Conservation (phyloP, 176 grass and related monocot genomes). For the Poa annua region DNA sequence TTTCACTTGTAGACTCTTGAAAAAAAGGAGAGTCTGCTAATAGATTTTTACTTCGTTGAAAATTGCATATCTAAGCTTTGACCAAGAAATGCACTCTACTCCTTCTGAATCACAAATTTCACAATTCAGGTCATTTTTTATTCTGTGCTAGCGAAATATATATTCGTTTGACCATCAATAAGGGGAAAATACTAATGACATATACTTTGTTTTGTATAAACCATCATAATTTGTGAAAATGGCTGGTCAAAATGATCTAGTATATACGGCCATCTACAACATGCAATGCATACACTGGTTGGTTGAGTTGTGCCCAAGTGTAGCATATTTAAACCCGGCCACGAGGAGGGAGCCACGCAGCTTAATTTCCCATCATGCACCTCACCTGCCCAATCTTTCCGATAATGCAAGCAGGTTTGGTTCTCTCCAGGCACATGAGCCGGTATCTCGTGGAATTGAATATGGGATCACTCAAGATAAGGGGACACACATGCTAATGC, state of each 20-base stretch:
- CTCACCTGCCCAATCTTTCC: conserved; percentile 56
- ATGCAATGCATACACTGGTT: conserved; percentile 24
- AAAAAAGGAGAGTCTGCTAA: too few species aligned
- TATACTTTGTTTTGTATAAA: neutral
- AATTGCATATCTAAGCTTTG: neutral
- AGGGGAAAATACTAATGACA: neutral
- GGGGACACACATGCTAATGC: conserved; percentile 63
- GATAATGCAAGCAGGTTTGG: conserved; percentile 37
- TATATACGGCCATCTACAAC: neutral
- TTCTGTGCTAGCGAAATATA: too few species aligned
- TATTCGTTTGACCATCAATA: neutral
- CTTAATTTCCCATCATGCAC: conserved; percentile 46
- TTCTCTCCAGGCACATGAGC: conserved; percentile 44
- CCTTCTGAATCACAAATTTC: neutral
- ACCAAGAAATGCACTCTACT: neutral
- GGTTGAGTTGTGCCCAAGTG: conserved; percentile 32
- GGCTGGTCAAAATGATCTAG: conserved; percentile 2
- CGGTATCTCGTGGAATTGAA: conserved; percentile 50
- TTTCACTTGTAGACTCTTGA: too few species aligned
- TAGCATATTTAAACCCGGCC: conserved; percentile 35
- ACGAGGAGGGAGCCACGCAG: conserved; percentile 39
- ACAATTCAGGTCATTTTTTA: neutral
- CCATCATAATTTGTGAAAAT: neutral
- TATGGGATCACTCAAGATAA: conserved; percentile 43
- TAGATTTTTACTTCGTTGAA: too few species aligned